phyloP scores from a whole-genome alignment of 495 filamentous ascomycete species.

The Astrothelium macrocarpum region DNA sequence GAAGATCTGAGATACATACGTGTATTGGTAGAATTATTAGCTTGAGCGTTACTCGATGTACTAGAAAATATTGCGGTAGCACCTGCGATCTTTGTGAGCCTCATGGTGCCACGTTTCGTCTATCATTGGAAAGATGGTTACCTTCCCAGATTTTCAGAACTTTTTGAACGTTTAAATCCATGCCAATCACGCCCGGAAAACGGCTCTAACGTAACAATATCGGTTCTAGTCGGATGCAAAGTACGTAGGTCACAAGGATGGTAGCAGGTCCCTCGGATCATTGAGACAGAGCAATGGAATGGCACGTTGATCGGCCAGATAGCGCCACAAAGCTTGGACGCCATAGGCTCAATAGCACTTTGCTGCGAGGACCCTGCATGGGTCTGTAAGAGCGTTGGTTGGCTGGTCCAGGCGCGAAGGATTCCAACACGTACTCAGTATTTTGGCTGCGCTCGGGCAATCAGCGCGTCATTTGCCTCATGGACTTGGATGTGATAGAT shows the following conservation, averaged over 20 bases:
- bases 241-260: background rate
- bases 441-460: no score
- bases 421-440: no score
- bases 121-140: background rate
- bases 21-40: background rate
- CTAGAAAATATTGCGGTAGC: background rate
- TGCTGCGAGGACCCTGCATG: background rate
- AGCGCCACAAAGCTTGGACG: background rate
- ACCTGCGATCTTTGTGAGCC: background rate
- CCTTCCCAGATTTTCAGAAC: background rate
- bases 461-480: no score
- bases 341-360: background rate
- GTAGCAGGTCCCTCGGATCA: background rate
- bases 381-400: background rate
- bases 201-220: background rate
- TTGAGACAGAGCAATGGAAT: background rate
- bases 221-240: background rate
- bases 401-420: background rate
- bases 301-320: background rate
- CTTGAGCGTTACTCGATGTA: background rate
- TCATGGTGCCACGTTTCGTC: background rate
- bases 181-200: background rate
- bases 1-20: background rate
- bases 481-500: no score
- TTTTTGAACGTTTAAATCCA: constrained; percentile 1